These are phyloP conservation scores for Seiridium cupressi DNA, from an alignment of 2,329 filamentous ascomycete species.

Conservation along the genomic window DNA sequence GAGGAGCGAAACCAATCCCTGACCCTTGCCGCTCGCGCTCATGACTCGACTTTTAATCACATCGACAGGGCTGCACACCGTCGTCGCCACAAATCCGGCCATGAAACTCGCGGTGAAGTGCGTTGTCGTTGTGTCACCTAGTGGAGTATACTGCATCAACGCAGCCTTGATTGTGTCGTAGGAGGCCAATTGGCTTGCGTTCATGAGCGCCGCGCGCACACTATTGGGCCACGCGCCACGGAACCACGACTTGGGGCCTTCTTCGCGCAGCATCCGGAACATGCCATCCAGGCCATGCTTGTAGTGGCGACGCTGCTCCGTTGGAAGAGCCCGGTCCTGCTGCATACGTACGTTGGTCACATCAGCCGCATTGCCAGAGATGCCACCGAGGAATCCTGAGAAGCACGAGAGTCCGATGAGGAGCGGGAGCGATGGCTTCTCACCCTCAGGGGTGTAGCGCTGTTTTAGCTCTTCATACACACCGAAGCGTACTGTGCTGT, in stretches of 20 bases:
- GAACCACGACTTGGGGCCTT: conserved; percentile 76
- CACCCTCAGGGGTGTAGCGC: conserved; percentile 49
- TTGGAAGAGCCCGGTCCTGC: conserved; percentile 77
- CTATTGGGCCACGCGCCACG: conserved; percentile 83
- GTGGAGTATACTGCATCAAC: conserved; percentile 63
- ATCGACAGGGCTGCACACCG: conserved; percentile 80
- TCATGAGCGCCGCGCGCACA: conserved; percentile 82
- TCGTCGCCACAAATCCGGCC: conserved; percentile 80
- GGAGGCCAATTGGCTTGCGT: conserved; percentile 76
- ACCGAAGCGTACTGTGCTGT: conserved; percentile 94
- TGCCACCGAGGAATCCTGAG: conserved; percentile 84
- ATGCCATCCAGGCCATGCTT: conserved; percentile 85
- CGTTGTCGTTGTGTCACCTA: conserved; percentile 69
- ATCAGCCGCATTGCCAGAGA: conserved; percentile 92
- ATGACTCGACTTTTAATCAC: conserved; percentile 89
- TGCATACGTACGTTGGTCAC: conserved; percentile 99
- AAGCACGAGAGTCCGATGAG: conserved; percentile 79
- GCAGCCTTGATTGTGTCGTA: conserved; percentile 80
- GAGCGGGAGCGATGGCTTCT: conserved; percentile 66
- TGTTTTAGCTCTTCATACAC: conserved; percentile 93
- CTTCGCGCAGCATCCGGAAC: conserved; percentile 80
- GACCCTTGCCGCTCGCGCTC: conserved; percentile 53
- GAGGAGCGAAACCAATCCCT: conserved; percentile 59
- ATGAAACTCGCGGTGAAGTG: conserved; percentile 78
- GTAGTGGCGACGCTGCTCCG: conserved; percentile 78